Conservation (phyloP, 305 asterid species). For the Ajuga reptans region DNA sequence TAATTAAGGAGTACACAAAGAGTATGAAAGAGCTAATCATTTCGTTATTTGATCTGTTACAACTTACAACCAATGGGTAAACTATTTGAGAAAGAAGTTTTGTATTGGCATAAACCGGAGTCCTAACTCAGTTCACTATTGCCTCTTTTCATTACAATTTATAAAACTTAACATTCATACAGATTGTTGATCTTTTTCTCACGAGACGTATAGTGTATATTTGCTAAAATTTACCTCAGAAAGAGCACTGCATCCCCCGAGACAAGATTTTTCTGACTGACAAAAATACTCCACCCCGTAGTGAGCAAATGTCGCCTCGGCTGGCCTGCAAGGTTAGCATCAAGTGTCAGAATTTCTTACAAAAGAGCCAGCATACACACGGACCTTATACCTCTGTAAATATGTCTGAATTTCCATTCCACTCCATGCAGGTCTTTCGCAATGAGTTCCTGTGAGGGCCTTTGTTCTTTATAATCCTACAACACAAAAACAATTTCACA, state of each 20-base stretch:
- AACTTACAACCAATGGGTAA: neutral
- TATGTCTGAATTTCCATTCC: slow-evolving; percentile 97
- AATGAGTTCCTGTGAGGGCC: slow-evolving; percentile 92
- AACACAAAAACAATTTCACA: slow-evolving; percentile 7
- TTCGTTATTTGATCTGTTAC: neutral
- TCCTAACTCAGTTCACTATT: neutral
- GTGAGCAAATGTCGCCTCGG: slow-evolving; percentile 98
- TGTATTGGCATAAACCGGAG: neutral
- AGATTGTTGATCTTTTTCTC: neutral
- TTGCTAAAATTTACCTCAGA: slow-evolving; percentile 47
- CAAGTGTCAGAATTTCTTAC: slow-evolving; percentile 19
- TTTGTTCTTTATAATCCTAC: slow-evolving; percentile 89
- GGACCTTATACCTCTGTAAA: slow-evolving; percentile 70
- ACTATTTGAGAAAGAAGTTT: neutral
- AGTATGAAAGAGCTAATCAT: neutral
- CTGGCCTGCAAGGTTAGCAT: slow-evolving; percentile 59
- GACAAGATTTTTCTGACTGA: slow-evolving; percentile 80
- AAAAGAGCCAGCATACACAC: neutral
- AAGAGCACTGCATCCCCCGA: slow-evolving; percentile 95
- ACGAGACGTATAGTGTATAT: neutral
- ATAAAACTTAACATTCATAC: neutral
- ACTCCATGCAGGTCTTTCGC: slow-evolving; percentile 93
- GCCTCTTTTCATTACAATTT: neutral
- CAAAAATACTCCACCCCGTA: slow-evolving; percentile 94
- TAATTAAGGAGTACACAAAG: neutral